A percentile compares a stretch with the other conserved stretches of the same genome.
Evolutionary conservation across 805 yeast genomes (phyloP).

Genomic region (Naumovozyma baii): DNA sequence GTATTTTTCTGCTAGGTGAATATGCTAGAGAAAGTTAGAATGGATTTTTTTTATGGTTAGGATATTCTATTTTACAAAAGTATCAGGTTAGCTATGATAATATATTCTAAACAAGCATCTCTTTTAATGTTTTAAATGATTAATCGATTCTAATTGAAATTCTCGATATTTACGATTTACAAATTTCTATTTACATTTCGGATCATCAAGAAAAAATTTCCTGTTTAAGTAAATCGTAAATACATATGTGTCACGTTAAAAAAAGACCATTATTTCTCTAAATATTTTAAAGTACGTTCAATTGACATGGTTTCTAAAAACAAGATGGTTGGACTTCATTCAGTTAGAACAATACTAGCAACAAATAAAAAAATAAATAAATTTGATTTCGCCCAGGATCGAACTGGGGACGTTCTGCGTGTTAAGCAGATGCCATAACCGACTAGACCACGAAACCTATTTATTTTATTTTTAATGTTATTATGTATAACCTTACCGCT

Average conservation of each 20-base stretch:
- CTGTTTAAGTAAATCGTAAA: neutral
- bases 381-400: constrained; percentile 99
- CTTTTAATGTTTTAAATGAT: too few relatives aligned
- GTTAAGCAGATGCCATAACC: constrained; percentile 99
- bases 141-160: too few relatives aligned
- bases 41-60: too few relatives aligned
- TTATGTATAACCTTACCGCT: too few relatives aligned
- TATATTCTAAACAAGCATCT: too few relatives aligned
- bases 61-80: too few relatives aligned
- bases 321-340: too few relatives aligned
- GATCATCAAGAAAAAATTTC: neutral
- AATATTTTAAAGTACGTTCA: too few relatives aligned
- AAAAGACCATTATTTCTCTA: neutral
- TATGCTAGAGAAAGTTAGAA: too few relatives aligned
- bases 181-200: neutral
- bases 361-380: constrained; percentile 19
- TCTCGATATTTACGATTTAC: neutral
- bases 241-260: neutral
- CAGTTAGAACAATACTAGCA: neutral
- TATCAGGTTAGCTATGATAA: too few relatives aligned
- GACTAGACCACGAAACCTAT: constrained; percentile 95
- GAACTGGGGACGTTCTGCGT: constrained; percentile 99
- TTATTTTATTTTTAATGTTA: too few relatives aligned
- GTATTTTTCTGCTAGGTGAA: neutral
- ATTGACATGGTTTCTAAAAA: too few relatives aligned